phyloP scores from a whole-genome alignment of 306 rosid genomes.

The Leucaena leucocephala region DNA sequence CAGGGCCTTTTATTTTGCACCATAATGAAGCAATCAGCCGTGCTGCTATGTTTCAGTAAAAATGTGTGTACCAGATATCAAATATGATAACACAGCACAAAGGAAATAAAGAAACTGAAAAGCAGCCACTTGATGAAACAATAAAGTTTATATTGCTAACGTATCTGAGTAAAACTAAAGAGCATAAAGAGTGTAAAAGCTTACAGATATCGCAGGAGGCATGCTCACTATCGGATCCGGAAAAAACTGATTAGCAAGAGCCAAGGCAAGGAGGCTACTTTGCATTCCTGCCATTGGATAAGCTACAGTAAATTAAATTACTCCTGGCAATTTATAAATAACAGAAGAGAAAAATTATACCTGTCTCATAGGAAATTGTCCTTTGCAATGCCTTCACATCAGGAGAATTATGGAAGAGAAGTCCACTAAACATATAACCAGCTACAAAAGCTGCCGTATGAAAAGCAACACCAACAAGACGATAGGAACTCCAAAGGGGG shows the following conservation, averaged over 20 bases:
- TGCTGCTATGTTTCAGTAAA: conserved; percentile 22
- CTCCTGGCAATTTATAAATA: conserved; percentile 17
- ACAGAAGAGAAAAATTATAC: conserved; percentile 43
- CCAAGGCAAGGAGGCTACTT: conserved; percentile 97
- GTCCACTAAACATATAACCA: conserved; percentile 74
- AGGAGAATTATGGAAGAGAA: conserved; percentile 55
- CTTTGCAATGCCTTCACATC: conserved; percentile 79
- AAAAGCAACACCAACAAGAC: conserved; percentile 69
- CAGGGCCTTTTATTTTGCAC: conserved; percentile 15
- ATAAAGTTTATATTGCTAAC: background rate
- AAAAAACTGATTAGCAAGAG: conserved; percentile 88
- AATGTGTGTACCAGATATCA: background rate
- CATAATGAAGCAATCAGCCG: conserved; percentile 16
- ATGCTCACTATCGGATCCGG: conserved; percentile 80
- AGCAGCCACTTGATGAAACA: background rate
- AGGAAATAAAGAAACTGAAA: background rate
- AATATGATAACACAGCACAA: background rate
- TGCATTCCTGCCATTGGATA: conserved; percentile 78
- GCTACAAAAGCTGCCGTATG: conserved; percentile 76
- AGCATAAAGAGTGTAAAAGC: conserved; percentile 39
- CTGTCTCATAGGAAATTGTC: conserved; percentile 92
- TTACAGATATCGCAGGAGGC: conserved; percentile 95
- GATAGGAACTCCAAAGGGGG: conserved; percentile 74
- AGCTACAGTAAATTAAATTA: conserved; percentile 6
- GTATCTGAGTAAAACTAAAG: conserved; percentile 15